A percentile compares a stretch with the other conserved stretches of the same genome.
These are phyloP conservation scores for Forsythia suspensa DNA, from an alignment of 257 asterid species.

Conservation along the genomic window DNA sequence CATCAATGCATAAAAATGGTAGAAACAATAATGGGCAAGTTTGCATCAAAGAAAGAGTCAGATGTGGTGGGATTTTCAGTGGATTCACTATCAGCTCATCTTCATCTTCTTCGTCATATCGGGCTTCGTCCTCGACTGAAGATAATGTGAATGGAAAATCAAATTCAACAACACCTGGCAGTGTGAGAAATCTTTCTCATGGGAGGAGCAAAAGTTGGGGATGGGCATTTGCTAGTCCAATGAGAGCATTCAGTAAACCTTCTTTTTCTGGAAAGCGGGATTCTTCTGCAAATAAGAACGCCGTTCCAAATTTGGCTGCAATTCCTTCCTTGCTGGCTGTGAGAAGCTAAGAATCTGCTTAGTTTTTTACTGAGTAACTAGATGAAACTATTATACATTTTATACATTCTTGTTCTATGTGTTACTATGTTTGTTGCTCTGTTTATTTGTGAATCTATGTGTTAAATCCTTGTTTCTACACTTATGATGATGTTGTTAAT, in stretches of 20 bases:
- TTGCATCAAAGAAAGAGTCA: constrained; percentile 79
- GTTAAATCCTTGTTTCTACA: constrained; percentile 20
- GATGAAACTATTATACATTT: constrained; percentile 37
- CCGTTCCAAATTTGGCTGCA: constrained; percentile 72
- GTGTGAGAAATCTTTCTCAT: constrained; percentile 49
- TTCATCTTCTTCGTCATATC: constrained; percentile 70
- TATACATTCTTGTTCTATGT: constrained; percentile 39
- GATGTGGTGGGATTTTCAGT: constrained; percentile 90
- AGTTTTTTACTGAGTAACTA: constrained; percentile 26
- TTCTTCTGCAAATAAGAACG: constrained; percentile 50
- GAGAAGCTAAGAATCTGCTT: constrained; percentile 46
- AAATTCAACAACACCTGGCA: constrained; percentile 25
- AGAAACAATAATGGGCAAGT: constrained; percentile 50
- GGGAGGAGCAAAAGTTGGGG: constrained; percentile 96
- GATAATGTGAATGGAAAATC: constrained; percentile 46
- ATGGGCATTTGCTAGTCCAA: constrained; percentile 98
- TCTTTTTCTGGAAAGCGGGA: constrained; percentile 49
- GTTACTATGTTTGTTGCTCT: constrained; percentile 38
- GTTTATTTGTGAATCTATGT: constrained; percentile 31
- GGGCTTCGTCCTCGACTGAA: constrained; percentile 58
- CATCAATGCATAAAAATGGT: constrained; percentile 35
- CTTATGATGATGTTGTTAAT: constrained; percentile 31
- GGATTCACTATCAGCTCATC: constrained; percentile 82
- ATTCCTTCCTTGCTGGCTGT: constrained; percentile 83
- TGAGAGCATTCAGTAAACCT: constrained; percentile 82